Conservation (phyloP, 2,329 filamentous ascomycete species). For the Didymella sp. region DNA sequence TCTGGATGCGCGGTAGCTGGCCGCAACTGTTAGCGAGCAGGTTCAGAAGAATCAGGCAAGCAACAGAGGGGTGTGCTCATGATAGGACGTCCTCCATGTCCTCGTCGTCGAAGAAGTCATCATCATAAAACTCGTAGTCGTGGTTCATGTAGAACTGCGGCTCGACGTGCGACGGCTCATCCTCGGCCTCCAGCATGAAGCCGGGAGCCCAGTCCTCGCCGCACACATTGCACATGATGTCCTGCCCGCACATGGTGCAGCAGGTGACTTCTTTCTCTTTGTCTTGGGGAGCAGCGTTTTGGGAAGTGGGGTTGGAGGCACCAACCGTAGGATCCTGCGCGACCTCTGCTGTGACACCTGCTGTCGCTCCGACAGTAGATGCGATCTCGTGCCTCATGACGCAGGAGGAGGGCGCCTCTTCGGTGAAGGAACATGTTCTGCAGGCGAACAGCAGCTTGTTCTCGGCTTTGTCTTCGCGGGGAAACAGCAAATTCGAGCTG, state of each 20-base stretch:
- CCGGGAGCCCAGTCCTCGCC: conserved; percentile 55
- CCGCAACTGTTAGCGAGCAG: conserved; percentile 48
- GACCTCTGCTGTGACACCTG: conserved; percentile 96
- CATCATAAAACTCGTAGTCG: conserved; percentile 29
- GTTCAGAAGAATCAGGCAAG: conserved; percentile 48
- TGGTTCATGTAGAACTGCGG: conserved; percentile 26
- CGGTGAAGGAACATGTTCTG: conserved; percentile 91
- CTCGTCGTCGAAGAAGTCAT: conserved; percentile 30
- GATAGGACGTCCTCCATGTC: conserved; percentile 44
- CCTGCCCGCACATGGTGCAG: conserved; percentile 66
- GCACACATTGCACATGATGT: conserved; percentile 62
- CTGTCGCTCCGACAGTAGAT: conserved; percentile 90
- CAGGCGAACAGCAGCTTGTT: conserved; percentile 93
- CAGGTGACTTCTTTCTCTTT: conserved; percentile 50
- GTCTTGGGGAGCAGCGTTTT: conserved; percentile 29
- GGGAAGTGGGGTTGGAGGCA: conserved; percentile 54
- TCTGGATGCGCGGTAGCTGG: conserved; percentile 89
- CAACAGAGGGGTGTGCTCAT: conserved; percentile 42
- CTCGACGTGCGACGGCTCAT: conserved; percentile 38
- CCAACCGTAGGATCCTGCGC: conserved; percentile 98
- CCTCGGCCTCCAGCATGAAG: conserved; percentile 55
- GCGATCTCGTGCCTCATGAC: conserved; percentile 95
- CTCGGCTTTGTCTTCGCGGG: conserved; percentile 86
- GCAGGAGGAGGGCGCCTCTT: conserved; percentile 84
- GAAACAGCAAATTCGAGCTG: conserved; percentile 96